Conservation (phyloP, 1,284 basidiomycete genomes). For the Apiotrichum akiyoshidainum region DNA sequence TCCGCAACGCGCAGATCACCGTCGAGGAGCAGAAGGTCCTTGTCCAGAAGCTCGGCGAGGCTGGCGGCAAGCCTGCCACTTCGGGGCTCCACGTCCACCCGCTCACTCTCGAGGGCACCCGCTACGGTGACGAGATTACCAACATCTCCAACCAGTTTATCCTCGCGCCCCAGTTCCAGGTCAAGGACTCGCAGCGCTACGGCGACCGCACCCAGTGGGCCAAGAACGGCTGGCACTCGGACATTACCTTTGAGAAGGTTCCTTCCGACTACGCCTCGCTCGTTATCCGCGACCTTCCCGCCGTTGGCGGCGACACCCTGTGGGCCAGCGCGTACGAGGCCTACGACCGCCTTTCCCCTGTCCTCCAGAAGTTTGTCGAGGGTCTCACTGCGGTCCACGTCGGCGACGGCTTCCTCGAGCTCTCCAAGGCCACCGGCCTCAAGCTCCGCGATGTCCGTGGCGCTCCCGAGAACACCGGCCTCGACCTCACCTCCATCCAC, state of each 20-base stretch:
- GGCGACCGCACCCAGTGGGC: slow-evolving; percentile 59
- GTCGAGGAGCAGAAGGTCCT: slow-evolving; percentile 54
- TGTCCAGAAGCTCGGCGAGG: slow-evolving; percentile 54
- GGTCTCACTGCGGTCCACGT: slow-evolving; percentile 60
- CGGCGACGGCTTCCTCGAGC: slow-evolving; percentile 57
- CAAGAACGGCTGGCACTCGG: slow-evolving; percentile 58
- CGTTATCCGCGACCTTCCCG: slow-evolving; percentile 60
- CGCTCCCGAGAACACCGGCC: slow-evolving; percentile 60
- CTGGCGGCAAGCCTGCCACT: slow-evolving; percentile 59
- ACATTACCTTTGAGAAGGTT: slow-evolving; percentile 66
- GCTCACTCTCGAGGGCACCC: slow-evolving; percentile 54
- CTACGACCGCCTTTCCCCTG: slow-evolving; percentile 62
- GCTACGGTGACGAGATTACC: slow-evolving; percentile 54
- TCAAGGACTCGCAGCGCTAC: slow-evolving; percentile 16
- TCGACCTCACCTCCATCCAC: slow-evolving; percentile 62
- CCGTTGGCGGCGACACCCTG: slow-evolving; percentile 51
- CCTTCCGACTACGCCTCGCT: slow-evolving; percentile 64
- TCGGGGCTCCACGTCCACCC: slow-evolving; percentile 64
- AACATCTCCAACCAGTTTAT: slow-evolving; percentile 53
- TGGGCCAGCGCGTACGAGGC: slow-evolving; percentile 61
- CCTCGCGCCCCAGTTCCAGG: slow-evolving; percentile 34
- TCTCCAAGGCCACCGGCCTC: slow-evolving; percentile 47
- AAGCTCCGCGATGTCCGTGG: slow-evolving; percentile 50
- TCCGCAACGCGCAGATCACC: slow-evolving; percentile 57
- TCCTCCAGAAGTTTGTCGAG: slow-evolving; percentile 59